Evolutionary conservation across 1,284 basidiomycete species (phyloP).

Genomic region (Marasmius sp.): DNA sequence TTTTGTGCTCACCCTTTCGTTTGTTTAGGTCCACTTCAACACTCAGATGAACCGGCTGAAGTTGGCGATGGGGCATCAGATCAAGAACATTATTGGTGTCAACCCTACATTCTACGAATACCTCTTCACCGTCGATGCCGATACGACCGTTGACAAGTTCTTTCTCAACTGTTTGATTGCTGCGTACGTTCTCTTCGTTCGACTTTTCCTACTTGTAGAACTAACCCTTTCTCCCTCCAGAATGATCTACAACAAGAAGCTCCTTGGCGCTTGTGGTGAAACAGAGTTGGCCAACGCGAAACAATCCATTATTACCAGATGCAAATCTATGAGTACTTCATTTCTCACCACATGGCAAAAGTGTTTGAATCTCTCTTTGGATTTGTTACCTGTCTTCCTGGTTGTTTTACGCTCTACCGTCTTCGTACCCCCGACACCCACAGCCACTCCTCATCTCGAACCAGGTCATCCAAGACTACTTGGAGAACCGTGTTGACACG

Average conservation of each 20-base stretch:
- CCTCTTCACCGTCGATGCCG: slow-evolving; percentile 94
- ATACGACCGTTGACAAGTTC: slow-evolving; percentile 88
- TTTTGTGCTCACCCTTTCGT: neutral
- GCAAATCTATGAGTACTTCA: slow-evolving; percentile 98
- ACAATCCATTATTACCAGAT: slow-evolving; percentile 96
- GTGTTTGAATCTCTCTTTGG: slow-evolving; percentile 97
- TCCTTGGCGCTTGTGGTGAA: slow-evolving; percentile 93
- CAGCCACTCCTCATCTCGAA: slow-evolving; percentile 87
- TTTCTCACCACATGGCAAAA: slow-evolving; percentile 97
- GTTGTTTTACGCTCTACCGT: slow-evolving; percentile 95
- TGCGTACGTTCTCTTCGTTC: slow-evolving; percentile 57
- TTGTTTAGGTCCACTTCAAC: slow-evolving; percentile 88
- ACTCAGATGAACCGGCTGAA: slow-evolving; percentile 97
- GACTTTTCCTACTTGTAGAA: neutral
- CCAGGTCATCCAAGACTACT: slow-evolving; percentile 88
- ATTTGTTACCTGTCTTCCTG: slow-evolving; percentile 96
- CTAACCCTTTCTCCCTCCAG: slow-evolving; percentile 34
- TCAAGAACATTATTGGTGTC: slow-evolving; percentile 99
- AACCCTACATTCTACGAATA: slow-evolving; percentile 99
- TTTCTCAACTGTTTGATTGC: slow-evolving; percentile 91
- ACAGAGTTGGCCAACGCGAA: slow-evolving; percentile 89
- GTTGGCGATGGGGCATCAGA: slow-evolving; percentile 98
- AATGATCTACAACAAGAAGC: slow-evolving; percentile 92
- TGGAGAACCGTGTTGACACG: slow-evolving; percentile 95
- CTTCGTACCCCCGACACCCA: slow-evolving; percentile 91